A percentile compares a stretch with the other conserved stretches of the same genome.
Evolutionary conservation across 192 early-diverging fungal species (phyloP).

Genomic region (Backusella tuberculispora): DNA sequence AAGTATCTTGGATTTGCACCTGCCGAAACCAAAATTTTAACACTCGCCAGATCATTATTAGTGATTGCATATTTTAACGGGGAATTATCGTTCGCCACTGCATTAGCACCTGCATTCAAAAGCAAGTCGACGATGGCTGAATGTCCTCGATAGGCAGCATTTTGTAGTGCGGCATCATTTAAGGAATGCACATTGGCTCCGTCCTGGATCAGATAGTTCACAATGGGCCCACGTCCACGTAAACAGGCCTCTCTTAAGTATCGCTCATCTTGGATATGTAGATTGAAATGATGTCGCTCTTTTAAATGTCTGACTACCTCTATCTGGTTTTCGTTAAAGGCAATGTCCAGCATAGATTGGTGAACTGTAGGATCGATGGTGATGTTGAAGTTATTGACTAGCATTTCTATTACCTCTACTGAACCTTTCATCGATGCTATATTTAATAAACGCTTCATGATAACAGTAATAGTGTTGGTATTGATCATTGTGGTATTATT

Average conservation of each 20-base stretch:
- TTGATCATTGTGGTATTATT: constrained; percentile 3
- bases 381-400: constrained; percentile 25
- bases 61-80: constrained; percentile 3
- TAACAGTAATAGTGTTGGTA: neutral
- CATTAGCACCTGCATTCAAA: constrained; percentile 29
- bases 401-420: constrained; percentile 31
- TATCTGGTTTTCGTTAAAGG: constrained; percentile 33
- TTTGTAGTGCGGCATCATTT: constrained; percentile 36
- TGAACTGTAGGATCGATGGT: neutral
- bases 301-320: constrained; percentile 32
- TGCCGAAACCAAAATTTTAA: constrained; percentile 11
- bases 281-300: constrained; percentile 23
- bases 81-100: constrained; percentile 22
- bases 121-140: constrained; percentile 6
- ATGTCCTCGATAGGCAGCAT: constrained; percentile 26
- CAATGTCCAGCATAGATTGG: constrained; percentile 27
- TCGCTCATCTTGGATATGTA: constrained; percentile 29
- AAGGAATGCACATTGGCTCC: constrained; percentile 37
- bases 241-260: constrained; percentile 35
- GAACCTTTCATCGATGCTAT: constrained; percentile 30
- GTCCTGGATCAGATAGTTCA: constrained; percentile 26
- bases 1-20: constrained; percentile 18
- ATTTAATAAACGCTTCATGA: constrained; percentile 22
- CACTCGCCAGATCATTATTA: neutral
- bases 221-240: constrained; percentile 26